Evolutionary conservation across 2,329 filamentous ascomycete species (phyloP).

Genomic region (Neopestalotiopsis clavispora): DNA sequence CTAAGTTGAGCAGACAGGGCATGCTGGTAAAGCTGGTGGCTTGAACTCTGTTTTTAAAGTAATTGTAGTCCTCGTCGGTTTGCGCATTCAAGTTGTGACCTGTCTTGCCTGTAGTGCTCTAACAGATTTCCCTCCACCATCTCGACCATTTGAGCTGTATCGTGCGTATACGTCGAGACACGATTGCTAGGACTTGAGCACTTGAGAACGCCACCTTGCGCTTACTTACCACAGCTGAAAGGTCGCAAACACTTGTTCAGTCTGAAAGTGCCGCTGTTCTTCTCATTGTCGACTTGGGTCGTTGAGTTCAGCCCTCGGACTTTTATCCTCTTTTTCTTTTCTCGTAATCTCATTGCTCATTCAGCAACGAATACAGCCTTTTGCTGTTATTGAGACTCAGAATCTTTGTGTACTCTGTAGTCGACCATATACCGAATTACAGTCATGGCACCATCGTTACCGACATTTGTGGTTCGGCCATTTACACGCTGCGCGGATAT

Average conservation of each 20-base stretch:
- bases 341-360: not conserved
- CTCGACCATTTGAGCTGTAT: not conserved
- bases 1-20: not conserved
- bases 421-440: not conserved
- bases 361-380: not conserved
- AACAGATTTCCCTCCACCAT: not conserved
- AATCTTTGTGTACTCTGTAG: not conserved
- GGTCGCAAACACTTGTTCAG: not conserved
- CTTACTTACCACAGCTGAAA: not conserved
- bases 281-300: not conserved
- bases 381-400: not conserved
- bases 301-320: not conserved
- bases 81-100: not conserved
- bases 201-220: not conserved
- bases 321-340: not conserved
- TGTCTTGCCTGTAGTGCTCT: not conserved
- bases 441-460: constrained; percentile 41
- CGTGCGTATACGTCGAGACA: constrained; percentile 1
- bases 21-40: not conserved
- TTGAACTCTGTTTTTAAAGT: constrained; percentile 2
- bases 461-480: constrained; percentile 42
- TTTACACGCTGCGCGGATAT: constrained; percentile 45
- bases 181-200: not conserved
- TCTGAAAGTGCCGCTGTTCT: not conserved
- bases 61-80: not conserved